Conservation (phyloP, 2,329 filamentous ascomycete genomes). For the Pseudocercospora cruenta region DNA sequence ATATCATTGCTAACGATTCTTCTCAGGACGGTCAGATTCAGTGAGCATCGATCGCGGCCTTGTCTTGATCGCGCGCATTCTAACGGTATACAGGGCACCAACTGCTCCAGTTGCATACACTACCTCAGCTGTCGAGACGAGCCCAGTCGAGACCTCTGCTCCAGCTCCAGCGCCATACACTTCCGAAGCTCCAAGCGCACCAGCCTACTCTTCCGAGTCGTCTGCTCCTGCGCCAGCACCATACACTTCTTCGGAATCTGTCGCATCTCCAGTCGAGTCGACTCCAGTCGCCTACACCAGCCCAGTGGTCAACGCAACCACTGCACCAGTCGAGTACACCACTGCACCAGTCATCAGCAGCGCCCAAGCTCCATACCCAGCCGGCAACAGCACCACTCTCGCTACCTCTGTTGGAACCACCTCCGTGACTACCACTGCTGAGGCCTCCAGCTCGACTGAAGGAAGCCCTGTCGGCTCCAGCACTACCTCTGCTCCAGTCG, state of each 20-base stretch:
- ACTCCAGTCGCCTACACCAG: conserved; percentile 9
- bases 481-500: conserved; percentile 13
- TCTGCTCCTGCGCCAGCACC: conserved; percentile 7
- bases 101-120: conserved; percentile 14
- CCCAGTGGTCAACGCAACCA: conserved; percentile 16
- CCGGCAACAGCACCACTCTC: conserved; percentile 22
- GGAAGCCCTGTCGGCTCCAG: conserved; percentile 12
- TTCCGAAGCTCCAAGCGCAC: conserved; percentile 13
- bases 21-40: conserved; percentile 27
- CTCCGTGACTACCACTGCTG: conserved; percentile 15
- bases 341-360: conserved; percentile 13
- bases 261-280: conserved; percentile 11
- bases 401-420: conserved; percentile 18
- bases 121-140: conserved; percentile 14
- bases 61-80: not conserved
- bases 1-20: conserved; percentile 15
- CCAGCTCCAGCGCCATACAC: conserved; percentile 13
- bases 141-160: conserved; percentile 7
- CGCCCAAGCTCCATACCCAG: conserved; percentile 27
- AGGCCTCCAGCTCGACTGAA: conserved; percentile 16
- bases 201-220: conserved; percentile 6
- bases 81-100: conserved; percentile 14
- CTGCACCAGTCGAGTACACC: conserved; percentile 16
- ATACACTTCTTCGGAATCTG: conserved; percentile 11
- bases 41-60: not conserved